A percentile compares a stretch with the other conserved stretches of the same genome.
Conservation (phyloP, 345 rosid genomes). For the Pistacia integerrima region DNA sequence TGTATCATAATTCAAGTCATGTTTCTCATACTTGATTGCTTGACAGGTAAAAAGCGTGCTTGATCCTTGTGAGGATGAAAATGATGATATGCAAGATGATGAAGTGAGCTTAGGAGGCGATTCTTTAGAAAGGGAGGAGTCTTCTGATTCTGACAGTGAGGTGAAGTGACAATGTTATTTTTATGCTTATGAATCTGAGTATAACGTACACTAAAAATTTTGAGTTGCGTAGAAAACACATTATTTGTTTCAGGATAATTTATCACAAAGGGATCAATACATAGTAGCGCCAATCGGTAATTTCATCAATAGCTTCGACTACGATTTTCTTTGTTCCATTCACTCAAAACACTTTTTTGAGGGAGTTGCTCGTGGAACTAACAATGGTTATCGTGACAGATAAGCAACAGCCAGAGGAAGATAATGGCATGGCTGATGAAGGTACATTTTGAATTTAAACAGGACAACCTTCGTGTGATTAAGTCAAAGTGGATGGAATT, state of each 20-base stretch:
- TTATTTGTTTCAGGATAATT: slow-evolving; percentile 57
- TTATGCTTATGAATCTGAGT: slow-evolving; percentile 13
- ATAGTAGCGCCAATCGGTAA: slow-evolving; percentile 74
- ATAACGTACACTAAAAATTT: neutral
- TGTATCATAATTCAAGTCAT: neutral
- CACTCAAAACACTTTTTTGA: neutral
- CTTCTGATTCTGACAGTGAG: slow-evolving; percentile 86
- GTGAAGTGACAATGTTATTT: slow-evolving; percentile 38
- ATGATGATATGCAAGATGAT: slow-evolving; percentile 69
- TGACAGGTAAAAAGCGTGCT: slow-evolving; percentile 94
- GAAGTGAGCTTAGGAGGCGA: slow-evolving; percentile 66
- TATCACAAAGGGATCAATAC: slow-evolving; percentile 58
- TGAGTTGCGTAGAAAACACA: neutral
- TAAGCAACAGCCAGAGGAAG: slow-evolving; percentile 53
- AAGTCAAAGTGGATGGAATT: neutral
- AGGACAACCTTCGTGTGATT: neutral
- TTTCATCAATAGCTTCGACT: slow-evolving; percentile 16
- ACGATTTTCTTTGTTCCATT: neutral
- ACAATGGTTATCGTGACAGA: slow-evolving; percentile 45
- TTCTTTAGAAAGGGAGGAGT: slow-evolving; percentile 56
- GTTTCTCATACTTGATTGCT: slow-evolving; percentile 13
- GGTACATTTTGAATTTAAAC: slow-evolving; percentile 39
- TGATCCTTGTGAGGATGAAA: slow-evolving; percentile 96
- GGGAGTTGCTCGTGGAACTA: slow-evolving; percentile 15
- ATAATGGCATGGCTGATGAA: slow-evolving; percentile 58